Evolutionary conservation across 805 yeast species (phyloP).

Genomic region (Starmerella roubikii): DNA sequence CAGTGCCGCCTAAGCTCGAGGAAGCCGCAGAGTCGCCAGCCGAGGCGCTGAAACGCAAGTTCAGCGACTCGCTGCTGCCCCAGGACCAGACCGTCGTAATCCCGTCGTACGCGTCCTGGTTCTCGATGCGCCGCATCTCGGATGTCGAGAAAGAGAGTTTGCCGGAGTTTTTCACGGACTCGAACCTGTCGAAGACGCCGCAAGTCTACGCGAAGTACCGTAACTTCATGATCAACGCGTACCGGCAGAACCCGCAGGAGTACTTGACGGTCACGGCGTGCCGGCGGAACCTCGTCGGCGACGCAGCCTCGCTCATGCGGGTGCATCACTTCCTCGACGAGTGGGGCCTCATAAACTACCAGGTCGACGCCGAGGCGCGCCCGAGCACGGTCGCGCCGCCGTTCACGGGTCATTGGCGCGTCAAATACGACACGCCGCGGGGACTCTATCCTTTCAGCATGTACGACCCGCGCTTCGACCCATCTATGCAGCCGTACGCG

Average conservation of each 20-base stretch:
- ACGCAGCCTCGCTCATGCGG: constrained; percentile 76
- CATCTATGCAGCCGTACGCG: constrained; percentile 15
- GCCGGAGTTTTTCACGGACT: constrained; percentile 67
- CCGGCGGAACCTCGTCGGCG: constrained; percentile 81
- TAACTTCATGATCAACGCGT: constrained; percentile 79
- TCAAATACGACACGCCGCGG: constrained; percentile 76
- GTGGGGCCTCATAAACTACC: constrained; percentile 92
- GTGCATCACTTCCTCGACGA: constrained; percentile 70
- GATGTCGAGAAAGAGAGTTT: constrained; percentile 68
- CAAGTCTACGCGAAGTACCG: constrained; percentile 68
- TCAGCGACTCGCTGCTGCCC: constrained; percentile 19
- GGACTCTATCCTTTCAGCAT: constrained; percentile 87
- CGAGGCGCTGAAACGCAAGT: constrained; percentile 7
- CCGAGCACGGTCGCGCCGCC: constrained; percentile 57
- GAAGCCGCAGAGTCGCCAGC: too few species aligned
- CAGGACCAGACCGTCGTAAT: constrained; percentile 77
- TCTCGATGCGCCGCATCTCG: constrained; percentile 55
- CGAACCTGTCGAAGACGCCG: constrained; percentile 62
- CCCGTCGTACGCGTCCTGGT: constrained; percentile 86
- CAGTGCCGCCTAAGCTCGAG: too few species aligned
- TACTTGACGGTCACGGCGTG: constrained; percentile 81
- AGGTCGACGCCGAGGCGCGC: constrained; percentile 64
- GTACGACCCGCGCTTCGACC: constrained; percentile 50
- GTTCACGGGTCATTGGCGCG: constrained; percentile 60
- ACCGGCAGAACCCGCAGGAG: constrained; percentile 78